phyloP scores from a whole-genome alignment of 306 rosid genomes.

The Hylodesmum podocarpum region DNA sequence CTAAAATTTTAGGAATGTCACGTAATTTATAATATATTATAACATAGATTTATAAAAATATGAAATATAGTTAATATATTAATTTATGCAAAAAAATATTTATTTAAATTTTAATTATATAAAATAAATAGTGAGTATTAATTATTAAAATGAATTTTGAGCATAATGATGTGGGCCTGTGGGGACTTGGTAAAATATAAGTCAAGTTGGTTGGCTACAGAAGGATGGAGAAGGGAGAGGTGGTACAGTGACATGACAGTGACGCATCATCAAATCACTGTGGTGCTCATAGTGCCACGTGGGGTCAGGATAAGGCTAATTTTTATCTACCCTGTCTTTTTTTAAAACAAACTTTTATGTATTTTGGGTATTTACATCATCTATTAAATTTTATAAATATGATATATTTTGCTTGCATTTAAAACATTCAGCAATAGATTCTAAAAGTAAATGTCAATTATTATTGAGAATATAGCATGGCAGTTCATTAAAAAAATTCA shows the following conservation, averaged over 20 bases:
- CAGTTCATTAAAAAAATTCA: no score
- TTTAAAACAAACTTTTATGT: not conserved
- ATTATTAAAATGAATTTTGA: no score
- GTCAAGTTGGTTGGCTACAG: not conserved
- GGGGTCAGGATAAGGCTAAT: conserved; percentile 7
- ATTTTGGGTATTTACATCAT: no score
- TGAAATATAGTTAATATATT: no score
- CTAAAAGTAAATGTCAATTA: not conserved
- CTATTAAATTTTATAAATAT: no score
- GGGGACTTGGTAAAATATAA: not conserved
- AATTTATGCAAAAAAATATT: no score
- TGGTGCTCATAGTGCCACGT: conserved; percentile 17
- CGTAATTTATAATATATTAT: no score
- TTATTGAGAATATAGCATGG: not conserved
- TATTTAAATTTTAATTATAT: no score
- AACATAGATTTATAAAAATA: no score
- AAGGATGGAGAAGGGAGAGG: not conserved
- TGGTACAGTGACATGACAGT: conserved; percentile 26
- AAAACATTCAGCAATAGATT: not conserved
- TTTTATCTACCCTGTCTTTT: conserved; percentile 3
- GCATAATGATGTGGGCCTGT: not conserved
- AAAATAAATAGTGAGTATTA: not conserved
- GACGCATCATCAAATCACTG: conserved; percentile 27
- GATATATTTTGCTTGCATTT: no score
- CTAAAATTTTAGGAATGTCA: no score